Conservation (phyloP, 129 eudicot species). For the Dittrichia graveolens region DNA sequence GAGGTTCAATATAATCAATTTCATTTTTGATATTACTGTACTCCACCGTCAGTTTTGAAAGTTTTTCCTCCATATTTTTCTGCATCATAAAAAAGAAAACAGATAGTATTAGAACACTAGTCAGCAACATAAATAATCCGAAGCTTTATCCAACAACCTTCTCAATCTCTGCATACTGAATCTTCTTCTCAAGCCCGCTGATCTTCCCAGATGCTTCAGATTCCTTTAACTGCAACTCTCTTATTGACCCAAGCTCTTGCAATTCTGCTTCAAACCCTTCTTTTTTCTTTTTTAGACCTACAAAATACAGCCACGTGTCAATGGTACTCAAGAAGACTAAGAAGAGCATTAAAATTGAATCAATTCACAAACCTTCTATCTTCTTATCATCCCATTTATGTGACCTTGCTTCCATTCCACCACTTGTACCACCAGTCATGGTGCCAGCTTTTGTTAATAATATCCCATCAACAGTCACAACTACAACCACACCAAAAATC, state of each 20-base stretch:
- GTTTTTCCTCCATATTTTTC: conserved; percentile 91
- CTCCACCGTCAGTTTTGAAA: conserved; percentile 62
- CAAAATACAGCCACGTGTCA: conserved; percentile 8
- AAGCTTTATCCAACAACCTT: conserved; percentile 50
- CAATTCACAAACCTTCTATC: conserved; percentile 58
- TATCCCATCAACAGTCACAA: conserved; percentile 94
- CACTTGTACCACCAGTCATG: conserved; percentile 99
- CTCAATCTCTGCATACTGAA: conserved; percentile 95
- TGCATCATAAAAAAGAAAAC: conserved; percentile 42
- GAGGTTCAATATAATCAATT: conserved; percentile 67
- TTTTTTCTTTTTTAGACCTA: conserved; percentile 94
- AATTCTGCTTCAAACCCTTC: conserved; percentile 79
- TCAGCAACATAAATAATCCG: background rate
- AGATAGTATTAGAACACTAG: conserved; percentile 17
- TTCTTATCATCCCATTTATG: conserved; percentile 99
- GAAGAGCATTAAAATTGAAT: conserved; percentile 3
- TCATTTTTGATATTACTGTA: conserved; percentile 64
- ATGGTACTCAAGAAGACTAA: background rate
- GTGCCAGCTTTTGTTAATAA: conserved; percentile 95
- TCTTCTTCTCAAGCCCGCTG: conserved; percentile 96
- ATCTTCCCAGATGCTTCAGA: conserved; percentile 96
- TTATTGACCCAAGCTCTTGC: conserved; percentile 83
- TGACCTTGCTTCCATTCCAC: conserved; percentile 98
- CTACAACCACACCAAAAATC: conserved; percentile 44
- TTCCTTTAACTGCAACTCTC: conserved; percentile 94